Evolutionary conservation across 2,329 filamentous ascomycete genomes (phyloP), one percentile per base, ranked within the genome.

Genomic region (Penicillium psychrosexuale): DNA sequence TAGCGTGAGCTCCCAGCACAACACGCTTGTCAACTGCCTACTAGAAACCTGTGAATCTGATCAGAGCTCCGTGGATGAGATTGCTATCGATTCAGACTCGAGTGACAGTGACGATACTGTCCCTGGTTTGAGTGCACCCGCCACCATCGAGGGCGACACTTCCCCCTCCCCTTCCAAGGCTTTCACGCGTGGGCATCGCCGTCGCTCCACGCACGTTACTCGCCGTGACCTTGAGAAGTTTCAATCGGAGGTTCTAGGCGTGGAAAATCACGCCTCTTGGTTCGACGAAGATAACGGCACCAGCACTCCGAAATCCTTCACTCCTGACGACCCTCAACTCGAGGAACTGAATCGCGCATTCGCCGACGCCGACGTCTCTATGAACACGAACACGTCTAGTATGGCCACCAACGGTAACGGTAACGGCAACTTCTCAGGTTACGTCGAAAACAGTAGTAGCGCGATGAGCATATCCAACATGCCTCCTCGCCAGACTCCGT

Each of bases 131-230:
- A 51, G 39, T 37, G 24, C 50, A 61, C 46, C 67, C 66, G 65
- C 62, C 67, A 71, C 57, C 58, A 71, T 70, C 64, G 68, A 66
- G 64, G 63, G 59, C 57, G 61, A 61, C 53, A 62, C 59, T 55
- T 47, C 64, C 50, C 51, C 69, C 58, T 63, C 66, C 61, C 47
- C 61, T 66, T 65, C 69, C 64, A 68, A 69, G 65, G 64, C 68
- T 53, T 71, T 65, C 59, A 65, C 70, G 52, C 70, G 69, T 70
- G 70, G 70, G 62, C 70, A 73, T 57, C 73, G 73, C 58, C 73
- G 73, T 62, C 73, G 72, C 57, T 74, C 72, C 58, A 74, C 73
- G 60, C 72, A 71, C 65, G 72, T 74, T 49, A 73, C 68, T 63
- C 68, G 63, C 57, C 65, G 65, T 60, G 70, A 73, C 66, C 68